Conservation (phyloP, 2,329 filamentous ascomycete genomes). For the Dactylellina sp. region DNA sequence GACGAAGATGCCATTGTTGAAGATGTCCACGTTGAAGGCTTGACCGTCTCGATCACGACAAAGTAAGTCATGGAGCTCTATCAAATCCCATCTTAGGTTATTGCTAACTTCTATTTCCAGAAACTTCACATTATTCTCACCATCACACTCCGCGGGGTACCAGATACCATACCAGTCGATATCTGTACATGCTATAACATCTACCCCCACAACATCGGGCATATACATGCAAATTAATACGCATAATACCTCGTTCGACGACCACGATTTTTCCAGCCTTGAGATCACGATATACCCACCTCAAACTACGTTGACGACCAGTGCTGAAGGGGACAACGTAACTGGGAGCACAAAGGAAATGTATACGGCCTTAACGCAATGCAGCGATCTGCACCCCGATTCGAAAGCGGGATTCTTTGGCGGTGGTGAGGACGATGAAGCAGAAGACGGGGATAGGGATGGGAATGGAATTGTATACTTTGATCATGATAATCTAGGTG, state of each 20-base stretch:
- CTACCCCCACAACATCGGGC: constrained; percentile 51
- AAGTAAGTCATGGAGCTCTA: constrained; percentile 20
- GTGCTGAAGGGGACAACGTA: constrained; percentile 43
- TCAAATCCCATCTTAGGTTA: not conserved
- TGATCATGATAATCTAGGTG: constrained; percentile 28
- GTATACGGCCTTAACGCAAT: constrained; percentile 40
- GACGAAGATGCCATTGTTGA: constrained; percentile 51
- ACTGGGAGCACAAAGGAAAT: constrained; percentile 52
- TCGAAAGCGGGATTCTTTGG: constrained; percentile 48
- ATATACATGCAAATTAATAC: constrained; percentile 57
- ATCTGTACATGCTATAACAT: constrained; percentile 51
- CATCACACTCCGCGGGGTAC: constrained; percentile 40
- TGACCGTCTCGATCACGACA: constrained; percentile 41
- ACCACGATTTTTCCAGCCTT: constrained; percentile 51
- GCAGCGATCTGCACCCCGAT: constrained; percentile 48
- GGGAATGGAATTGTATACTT: constrained; percentile 43
- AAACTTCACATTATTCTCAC: constrained; percentile 33
- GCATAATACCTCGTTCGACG: constrained; percentile 47
- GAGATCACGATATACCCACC: constrained; percentile 52
- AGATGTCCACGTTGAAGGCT: constrained; percentile 50
- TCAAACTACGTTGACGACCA: constrained; percentile 46
- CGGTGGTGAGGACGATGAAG: constrained; percentile 25
- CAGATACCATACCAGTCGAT: constrained; percentile 47
- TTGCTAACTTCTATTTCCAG: constrained; percentile 19
- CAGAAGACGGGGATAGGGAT: constrained; percentile 16